Base-by-base conservation (phyloP, 2,329 filamentous ascomycete genomes). In the Epichloe brachyelytri region DNA sequence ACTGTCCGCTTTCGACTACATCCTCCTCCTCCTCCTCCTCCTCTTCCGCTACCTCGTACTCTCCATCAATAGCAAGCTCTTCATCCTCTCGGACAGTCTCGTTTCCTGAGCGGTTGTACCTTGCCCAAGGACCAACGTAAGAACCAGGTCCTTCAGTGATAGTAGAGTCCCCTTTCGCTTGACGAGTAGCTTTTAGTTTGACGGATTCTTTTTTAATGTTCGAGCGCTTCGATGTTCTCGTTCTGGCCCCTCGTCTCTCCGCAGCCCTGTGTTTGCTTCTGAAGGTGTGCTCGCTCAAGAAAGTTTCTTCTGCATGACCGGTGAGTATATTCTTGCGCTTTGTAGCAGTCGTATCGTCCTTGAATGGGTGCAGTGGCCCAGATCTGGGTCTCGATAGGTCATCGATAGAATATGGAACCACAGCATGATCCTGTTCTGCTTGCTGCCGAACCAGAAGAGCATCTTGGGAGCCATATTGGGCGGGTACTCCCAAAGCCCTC, bases 101-200 rank as follows among this genome's bases (percentile, higher is more conserved):
- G 59, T 86, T 85, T 56, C 90, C 82, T 47, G 82, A 74, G 56
- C 82, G 76, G 59, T 76, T 77, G 63, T 94, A 95, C 64, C 78
- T 83, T 8, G 93, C 94, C 94, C 94, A 98, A 0, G 93, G 94
- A 0, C 94, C 94, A 38, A 95, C 78, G 67, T 98, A 98, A 44
- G 89, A 84, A 50, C 84, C 85, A 7, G 88, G 82, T 0, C 93
- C 93, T 60, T 95, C 90, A 0, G 90, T 85, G 39, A 96, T 77
- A 17, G 83, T 81, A 41, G 88, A 80, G 63, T 91, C 83, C 46
- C 93, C 93, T 63, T 93, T 96, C 58, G 74, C 81, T 67, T 97
- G 89, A 54, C 93, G 77, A 59, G 83, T 86, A n/a, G 82, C 74
- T 46, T 85, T 75, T 65, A 88, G 71, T 53, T 73, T 74, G 38